A percentile compares a stretch with the other conserved stretches of the same genome.
Conservation (phyloP, 1,284 basidiomycete genomes). For the Prillingera fragicola region DNA sequence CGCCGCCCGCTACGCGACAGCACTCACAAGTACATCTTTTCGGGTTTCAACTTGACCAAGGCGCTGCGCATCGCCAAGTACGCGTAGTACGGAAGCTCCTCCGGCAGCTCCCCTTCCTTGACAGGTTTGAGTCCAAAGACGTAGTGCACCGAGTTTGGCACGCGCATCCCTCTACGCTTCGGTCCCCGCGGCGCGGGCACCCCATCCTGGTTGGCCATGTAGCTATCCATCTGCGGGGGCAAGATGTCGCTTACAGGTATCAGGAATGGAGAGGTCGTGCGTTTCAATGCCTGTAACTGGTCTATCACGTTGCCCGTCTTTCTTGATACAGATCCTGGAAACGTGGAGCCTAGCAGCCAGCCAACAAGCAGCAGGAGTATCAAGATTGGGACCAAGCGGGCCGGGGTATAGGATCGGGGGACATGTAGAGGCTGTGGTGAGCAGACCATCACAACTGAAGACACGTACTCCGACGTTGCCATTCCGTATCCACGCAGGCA, state of each 20-base stretch:
- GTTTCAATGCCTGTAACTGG: too few relatives aligned
- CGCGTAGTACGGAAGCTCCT: constrained; percentile 49
- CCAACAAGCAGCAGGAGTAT: too few relatives aligned
- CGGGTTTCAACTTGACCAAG: constrained; percentile 46
- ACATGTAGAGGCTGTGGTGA: too few relatives aligned
- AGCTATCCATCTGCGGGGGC: constrained; percentile 2
- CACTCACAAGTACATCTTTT: constrained; percentile 47
- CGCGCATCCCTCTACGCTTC: constrained; percentile 33
- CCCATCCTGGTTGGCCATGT: constrained; percentile 5
- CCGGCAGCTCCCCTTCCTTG: constrained; percentile 23
- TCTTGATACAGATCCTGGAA: too few relatives aligned
- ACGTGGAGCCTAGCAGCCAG: too few relatives aligned
- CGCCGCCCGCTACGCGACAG: too few relatives aligned
- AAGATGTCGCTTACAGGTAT: constrained; percentile 23
- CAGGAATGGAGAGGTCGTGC: constrained; percentile 27
- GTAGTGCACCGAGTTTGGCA: constrained; percentile 47
- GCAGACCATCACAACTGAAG: too few relatives aligned
- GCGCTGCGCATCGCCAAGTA: constrained; percentile 49
- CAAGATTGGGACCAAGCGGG: too few relatives aligned
- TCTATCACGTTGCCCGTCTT: too few relatives aligned
- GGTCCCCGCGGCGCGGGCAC: constrained; percentile 32
- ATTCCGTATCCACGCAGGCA: too few relatives aligned
- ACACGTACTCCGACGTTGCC: too few relatives aligned
- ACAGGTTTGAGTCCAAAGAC: constrained; percentile 46
- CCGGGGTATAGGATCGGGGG: too few relatives aligned